A percentile compares a stretch with the other conserved stretches of the same genome.
These are phyloP conservation scores for Phragmites australis DNA, from an alignment of 176 grass and related monocot genomes.

Conservation along the genomic window DNA sequence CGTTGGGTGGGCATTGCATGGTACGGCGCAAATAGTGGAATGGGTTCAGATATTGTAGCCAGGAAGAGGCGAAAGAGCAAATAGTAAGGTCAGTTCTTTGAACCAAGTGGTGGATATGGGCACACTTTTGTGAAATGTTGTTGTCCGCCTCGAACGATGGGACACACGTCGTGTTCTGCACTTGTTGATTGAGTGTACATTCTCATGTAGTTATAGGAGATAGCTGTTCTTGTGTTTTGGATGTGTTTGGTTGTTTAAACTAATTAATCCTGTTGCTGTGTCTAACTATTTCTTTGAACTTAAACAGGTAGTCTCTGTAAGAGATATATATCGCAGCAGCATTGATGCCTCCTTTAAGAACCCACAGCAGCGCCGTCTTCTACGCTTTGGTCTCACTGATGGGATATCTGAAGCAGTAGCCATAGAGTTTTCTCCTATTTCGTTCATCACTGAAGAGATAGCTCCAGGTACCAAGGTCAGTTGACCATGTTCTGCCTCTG, in stretches of 20 bases:
- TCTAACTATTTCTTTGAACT: background rate
- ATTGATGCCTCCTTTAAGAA: slow-evolving; percentile 75
- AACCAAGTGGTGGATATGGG: background rate
- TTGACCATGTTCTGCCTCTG: background rate
- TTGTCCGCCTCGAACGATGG: background rate
- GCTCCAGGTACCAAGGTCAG: slow-evolving; percentile 84
- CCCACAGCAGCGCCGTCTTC: slow-evolving; percentile 49
- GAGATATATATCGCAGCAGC: slow-evolving; percentile 76
- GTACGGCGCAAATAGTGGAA: background rate
- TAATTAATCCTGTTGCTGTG: background rate
- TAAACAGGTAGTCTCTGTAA: slow-evolving; percentile 66
- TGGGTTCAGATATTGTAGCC: background rate
- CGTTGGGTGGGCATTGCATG: background rate
- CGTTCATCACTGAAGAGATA: slow-evolving; percentile 68
- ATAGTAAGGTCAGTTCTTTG: background rate
- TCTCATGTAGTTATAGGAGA: background rate
- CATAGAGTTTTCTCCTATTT: slow-evolving; percentile 70
- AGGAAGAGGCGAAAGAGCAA: background rate
- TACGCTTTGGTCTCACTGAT: slow-evolving; percentile 73
- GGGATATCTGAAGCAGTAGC: slow-evolving; percentile 66
- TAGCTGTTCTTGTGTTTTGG: background rate
- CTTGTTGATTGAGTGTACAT: background rate
- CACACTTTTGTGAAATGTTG: background rate
- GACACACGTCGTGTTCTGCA: background rate
- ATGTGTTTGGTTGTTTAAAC: background rate